phyloP scores from a whole-genome alignment of 2,329 filamentous ascomycete species.

The Xylaria sp. region DNA sequence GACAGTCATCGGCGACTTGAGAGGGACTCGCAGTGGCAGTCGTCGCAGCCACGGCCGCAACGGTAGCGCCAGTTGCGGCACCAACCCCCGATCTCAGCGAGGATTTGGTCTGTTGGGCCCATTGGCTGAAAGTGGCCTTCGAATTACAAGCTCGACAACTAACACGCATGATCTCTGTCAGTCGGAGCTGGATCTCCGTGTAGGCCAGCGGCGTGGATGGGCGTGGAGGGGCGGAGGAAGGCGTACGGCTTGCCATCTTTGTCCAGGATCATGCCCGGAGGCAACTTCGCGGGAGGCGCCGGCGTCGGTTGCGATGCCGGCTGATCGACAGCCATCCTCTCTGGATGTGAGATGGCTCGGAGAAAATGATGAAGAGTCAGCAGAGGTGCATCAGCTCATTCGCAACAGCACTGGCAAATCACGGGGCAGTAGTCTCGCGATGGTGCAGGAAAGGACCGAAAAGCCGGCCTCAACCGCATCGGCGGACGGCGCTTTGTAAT shows the following conservation, averaged over 20 bases:
- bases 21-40: slow-evolving; percentile 39
- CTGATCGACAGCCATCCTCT: slow-evolving; percentile 53
- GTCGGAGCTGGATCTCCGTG: neutral
- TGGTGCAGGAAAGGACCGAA: neutral
- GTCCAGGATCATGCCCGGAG: slow-evolving; percentile 78
- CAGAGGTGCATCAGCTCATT: slow-evolving; percentile 29
- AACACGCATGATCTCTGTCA: slow-evolving; percentile 23
- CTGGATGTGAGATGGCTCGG: neutral
- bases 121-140: slow-evolving; percentile 68
- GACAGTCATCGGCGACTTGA: slow-evolving; percentile 73
- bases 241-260: slow-evolving; percentile 88
- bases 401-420: slow-evolving; percentile 23
- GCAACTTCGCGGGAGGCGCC: slow-evolving; percentile 62
- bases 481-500: slow-evolving; percentile 43
- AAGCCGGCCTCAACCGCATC: slow-evolving; percentile 29
- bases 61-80: slow-evolving; percentile 48
- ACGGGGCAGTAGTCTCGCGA: slow-evolving; percentile 15
- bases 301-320: slow-evolving; percentile 45
- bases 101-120: slow-evolving; percentile 64
- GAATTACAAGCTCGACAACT: slow-evolving; percentile 80
- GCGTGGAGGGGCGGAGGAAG: slow-evolving; percentile 31
- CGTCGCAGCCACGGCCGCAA: slow-evolving; percentile 50
- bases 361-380: neutral
- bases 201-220: neutral
- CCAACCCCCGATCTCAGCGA: slow-evolving; percentile 52